Percentiles rank a stretch among this genome's conserved stretches.
These are phyloP conservation scores for Boletus subparvulus DNA, from an alignment of 768 basidiomycete genomes.

Conservation along the genomic window DNA sequence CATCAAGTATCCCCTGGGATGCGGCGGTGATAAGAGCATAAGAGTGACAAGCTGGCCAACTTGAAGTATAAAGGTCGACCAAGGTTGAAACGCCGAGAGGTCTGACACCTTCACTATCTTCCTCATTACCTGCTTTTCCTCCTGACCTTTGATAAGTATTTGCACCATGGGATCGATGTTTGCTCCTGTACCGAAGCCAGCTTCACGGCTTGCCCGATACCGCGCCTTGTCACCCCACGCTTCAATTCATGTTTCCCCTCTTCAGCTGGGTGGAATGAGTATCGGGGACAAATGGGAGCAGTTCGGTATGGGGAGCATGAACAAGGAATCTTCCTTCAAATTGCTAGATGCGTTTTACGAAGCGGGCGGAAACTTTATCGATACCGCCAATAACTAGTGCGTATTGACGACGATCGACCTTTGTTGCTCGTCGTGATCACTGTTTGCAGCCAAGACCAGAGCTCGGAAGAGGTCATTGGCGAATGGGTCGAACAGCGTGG, in stretches of 20 bases:
- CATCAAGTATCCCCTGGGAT: not conserved
- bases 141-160: not conserved
- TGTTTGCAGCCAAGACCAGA: constrained; percentile 46
- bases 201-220: constrained; percentile 32
- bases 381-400: constrained; percentile 48
- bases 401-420: not conserved
- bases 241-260: constrained; percentile 11
- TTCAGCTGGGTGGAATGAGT: too few relatives aligned
- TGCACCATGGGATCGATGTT: not conserved
- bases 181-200: not conserved
- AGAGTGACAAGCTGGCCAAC: not conserved
- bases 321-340: too few relatives aligned
- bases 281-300: too few relatives aligned
- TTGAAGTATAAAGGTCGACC: not conserved
- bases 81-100: too few relatives aligned
- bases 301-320: too few relatives aligned
- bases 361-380: constrained; percentile 49
- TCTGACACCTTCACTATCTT: too few relatives aligned
- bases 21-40: not conserved
- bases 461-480: constrained; percentile 53
- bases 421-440: not conserved
- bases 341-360: constrained; percentile 14
- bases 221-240: constrained; percentile 37
- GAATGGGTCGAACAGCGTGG: constrained; percentile 49
- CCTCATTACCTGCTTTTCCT: not conserved